Base-by-base conservation (phyloP, 306 rosid genomes). In the Sicyos edulis region DNA sequence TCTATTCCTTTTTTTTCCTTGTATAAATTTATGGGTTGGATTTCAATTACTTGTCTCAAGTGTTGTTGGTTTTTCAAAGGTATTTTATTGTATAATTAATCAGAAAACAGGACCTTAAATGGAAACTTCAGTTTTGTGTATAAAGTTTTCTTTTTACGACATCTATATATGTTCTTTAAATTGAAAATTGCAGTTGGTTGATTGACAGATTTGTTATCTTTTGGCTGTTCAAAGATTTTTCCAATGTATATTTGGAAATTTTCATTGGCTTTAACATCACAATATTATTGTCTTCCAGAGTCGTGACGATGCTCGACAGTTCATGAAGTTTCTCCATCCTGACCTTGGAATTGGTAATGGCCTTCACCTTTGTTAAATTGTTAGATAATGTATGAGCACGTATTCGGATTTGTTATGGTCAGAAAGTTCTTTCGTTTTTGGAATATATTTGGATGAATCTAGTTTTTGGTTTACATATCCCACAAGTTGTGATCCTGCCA, bases 251-350 rank as follows among this genome's bases (percentile, higher is more conserved):
- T 20, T 44, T 68, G 21, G 19, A 40, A 54, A 10, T 40, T 37
- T n/a, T 55, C 19, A 37, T 16, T 34, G 77, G 74, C 76, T 29
- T n/a, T 63, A 63, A 63, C 70, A 70, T 77, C 71, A 44, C 16
- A 0, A 70, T 52, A 54, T 72, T n/a, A 54, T 32, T 40, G 49
- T 75, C 74, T 62, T 55, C 53, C 95, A 95, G 97, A 91, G 85
- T 55, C 99, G 97, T 14, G 97, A 89, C 66, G 92, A 89, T 85
- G 97, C 99, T 77, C 83, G 96, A 49, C 99, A 95, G 82, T 95
- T 95, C 59, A 95, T 95, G 99, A 91, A 89, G 85, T 95, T 83
- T 91, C 95, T 95, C 72, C 99, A 95, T 86, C 96, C 95, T 24
- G 99, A 89, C 83, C 99, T 95, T 50, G 97, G 97, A 61, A 72